Base-by-base conservation (phyloP, 495 filamentous ascomycete species). In the Tuber aestivum region DNA sequence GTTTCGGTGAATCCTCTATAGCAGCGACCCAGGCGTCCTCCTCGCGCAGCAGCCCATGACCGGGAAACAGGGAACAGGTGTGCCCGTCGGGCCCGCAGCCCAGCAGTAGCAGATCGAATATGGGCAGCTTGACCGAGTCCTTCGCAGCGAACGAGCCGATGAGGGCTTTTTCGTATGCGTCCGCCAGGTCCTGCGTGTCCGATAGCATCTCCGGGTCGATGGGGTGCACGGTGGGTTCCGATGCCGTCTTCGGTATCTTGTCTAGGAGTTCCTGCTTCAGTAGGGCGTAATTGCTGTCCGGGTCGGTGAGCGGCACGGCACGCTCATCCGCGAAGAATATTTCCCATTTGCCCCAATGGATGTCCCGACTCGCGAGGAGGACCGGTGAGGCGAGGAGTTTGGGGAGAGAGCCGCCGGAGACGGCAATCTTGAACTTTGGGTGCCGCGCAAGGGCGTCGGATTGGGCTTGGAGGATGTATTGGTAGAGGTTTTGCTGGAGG, bases 321-420 rank as follows among this genome's bases (percentile, higher is more conserved):
- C 95, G 93, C 88, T 99, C 95, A 81, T 99, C 95, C 78, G 95
- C 95, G 85, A 97, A 98, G 88, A 97, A 99, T 83, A 99, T 92
- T 80, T 98, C 92, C 95, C 95, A 99, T 82, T 92, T 94, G 82
- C 87, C 86, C 87, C 95, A 97, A 78, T 90, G 86, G 74, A 94
- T 84, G 12, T 85, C 86, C 27, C 89, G 84, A 0, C 87, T 84
- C 1, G 90, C 84, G 6, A 98, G 89, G 16, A 99, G 90, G 3
- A 94, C 92, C 77, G 88, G 88, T 69, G 86, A 82, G 32, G 94
- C 93, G 37, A 99, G 92, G 40, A 91, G 92, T 74, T 91, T 89
- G 37, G 95, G 95, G 10, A 99, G 90, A 21, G 96, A 98, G 70
- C 95, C 96, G 79, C 96, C 95, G 2, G 95, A 98, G 68, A 99